A percentile compares a stretch with the other conserved stretches of the same genome.
Evolutionary conservation across 2,329 filamentous ascomycete genomes (phyloP).

Genomic region (Aulographum hederae): DNA sequence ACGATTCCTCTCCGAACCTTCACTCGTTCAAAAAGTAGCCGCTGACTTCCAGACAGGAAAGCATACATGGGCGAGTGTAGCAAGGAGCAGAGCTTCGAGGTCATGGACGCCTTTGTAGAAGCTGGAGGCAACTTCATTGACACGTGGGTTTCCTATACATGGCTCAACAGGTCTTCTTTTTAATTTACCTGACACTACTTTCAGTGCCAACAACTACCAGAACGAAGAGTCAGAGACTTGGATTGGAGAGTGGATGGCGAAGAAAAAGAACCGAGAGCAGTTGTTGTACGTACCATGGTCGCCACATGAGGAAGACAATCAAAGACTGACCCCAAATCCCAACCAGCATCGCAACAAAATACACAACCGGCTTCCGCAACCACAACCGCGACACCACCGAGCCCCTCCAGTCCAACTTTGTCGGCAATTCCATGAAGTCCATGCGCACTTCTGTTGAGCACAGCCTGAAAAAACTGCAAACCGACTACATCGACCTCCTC

Average conservation of each 20-base stretch:
- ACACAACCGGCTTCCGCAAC: conserved; percentile 37
- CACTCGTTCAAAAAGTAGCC: too few species aligned
- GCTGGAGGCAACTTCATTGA: conserved; percentile 4
- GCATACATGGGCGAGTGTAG: background rate
- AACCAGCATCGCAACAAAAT: conserved; percentile 56
- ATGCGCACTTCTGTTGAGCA: conserved; percentile 28
- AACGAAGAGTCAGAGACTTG: conserved; percentile 47
- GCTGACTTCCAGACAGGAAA: background rate
- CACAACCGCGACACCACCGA: conserved; percentile 7
- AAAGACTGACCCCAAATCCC: conserved; percentile 18
- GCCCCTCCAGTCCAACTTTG: conserved; percentile 22
- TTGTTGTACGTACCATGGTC: conserved; percentile 27
- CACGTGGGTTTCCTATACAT: conserved; percentile 3
- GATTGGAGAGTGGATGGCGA: conserved; percentile 55
- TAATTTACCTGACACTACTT: background rate
- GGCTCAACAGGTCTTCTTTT: background rate
- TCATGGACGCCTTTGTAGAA: conserved; percentile 1
- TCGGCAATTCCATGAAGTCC: conserved; percentile 45
- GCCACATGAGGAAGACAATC: background rate
- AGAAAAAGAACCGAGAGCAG: conserved; percentile 44
- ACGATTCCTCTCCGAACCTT: background rate
- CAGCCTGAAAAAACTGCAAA: conserved; percentile 35
- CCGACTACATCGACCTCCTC: conserved; percentile 47
- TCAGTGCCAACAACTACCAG: conserved; percentile 44
- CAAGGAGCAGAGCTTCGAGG: conserved; percentile 1